Evolutionary conservation across 2,329 filamentous ascomycete genomes (phyloP).

Genomic region (Fusarium pseudonygamai): DNA sequence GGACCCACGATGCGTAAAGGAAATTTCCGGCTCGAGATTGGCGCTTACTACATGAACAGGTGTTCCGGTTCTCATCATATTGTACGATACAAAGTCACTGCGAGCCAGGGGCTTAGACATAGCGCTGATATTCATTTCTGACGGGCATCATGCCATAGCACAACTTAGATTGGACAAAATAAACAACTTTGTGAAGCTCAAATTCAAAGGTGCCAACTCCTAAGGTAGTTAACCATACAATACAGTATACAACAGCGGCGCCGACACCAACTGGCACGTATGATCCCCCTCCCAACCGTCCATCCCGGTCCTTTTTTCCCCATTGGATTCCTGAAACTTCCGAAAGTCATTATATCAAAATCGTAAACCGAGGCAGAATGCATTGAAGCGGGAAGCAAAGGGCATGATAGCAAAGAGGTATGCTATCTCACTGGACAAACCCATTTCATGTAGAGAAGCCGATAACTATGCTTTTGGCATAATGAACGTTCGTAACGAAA

Average conservation of each 20-base stretch:
- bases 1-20: neutral
- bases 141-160: neutral
- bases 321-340: slow-evolving; percentile 19
- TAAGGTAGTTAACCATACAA: slow-evolving; percentile 33
- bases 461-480: slow-evolving; percentile 1
- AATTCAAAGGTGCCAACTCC: slow-evolving; percentile 34
- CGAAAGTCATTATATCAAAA: slow-evolving; percentile 18
- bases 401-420: neutral
- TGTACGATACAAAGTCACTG: slow-evolving; percentile 4
- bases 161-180: neutral
- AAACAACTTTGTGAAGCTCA: slow-evolving; percentile 11
- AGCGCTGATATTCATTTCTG: neutral
- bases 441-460: neutral
- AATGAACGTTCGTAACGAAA: slow-evolving; percentile 4
- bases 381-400: neutral
- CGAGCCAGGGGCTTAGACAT: neutral
- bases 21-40: neutral
- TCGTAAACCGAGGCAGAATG: slow-evolving; percentile 8
- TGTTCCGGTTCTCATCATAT: neutral
- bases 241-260: slow-evolving; percentile 37
- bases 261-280: slow-evolving; percentile 29
- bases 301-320: slow-evolving; percentile 3
- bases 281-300: slow-evolving; percentile 14
- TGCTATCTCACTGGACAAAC: neutral
- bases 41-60: neutral